Base-by-base conservation (phyloP, 1,284 basidiomycete species). In the Ceratobasidium sp. region DNA sequence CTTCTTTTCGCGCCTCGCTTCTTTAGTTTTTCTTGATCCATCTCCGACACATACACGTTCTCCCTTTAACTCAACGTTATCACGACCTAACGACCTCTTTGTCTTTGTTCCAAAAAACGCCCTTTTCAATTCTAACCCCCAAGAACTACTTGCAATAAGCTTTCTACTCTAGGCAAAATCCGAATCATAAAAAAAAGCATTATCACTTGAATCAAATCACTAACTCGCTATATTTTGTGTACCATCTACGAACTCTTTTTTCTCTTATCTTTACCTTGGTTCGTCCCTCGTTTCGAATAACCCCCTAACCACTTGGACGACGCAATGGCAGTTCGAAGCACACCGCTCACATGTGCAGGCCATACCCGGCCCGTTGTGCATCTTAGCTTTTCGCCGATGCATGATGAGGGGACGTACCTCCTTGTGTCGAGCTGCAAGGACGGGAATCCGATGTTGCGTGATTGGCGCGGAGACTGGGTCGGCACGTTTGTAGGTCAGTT, bases 381-480 rank as follows among this genome's bases (percentile, higher is more conserved):
- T 85, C 92, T 98, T 78, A 95, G 95, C 80, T 97, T 98, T 87
- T 98, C 96, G 42, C 88, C 91, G 3, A 89, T 93, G 79, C 92
- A 83, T 66, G 81, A 93, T 53, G 96, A 97, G 85, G 90, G 91
- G 79, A 91, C 92, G 42, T 98, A 93, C 86, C 88, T 97, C 80
- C 89, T 98, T 81, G 94, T 97, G 83, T 97, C 96, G 73, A 95
- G 94, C 82, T 98, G 97, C 88, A 98, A 98, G 87, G 97, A 98
- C 88, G 96, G 96, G 46, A 97, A 96, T 82, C 96, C 97, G 49
- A 97, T 97, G 96, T 87, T 98, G 81, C 91, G 96, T 81, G 95
- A 97, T 84, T 97, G 96, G 96, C 95, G 96, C 70, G 97, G 97
- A 40, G 97, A 99, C 86, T 99, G 97, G 97, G 94, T 98, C 83